Base-by-base conservation (phyloP, 305 asterid genomes). In the Fraxinus floribunda region DNA sequence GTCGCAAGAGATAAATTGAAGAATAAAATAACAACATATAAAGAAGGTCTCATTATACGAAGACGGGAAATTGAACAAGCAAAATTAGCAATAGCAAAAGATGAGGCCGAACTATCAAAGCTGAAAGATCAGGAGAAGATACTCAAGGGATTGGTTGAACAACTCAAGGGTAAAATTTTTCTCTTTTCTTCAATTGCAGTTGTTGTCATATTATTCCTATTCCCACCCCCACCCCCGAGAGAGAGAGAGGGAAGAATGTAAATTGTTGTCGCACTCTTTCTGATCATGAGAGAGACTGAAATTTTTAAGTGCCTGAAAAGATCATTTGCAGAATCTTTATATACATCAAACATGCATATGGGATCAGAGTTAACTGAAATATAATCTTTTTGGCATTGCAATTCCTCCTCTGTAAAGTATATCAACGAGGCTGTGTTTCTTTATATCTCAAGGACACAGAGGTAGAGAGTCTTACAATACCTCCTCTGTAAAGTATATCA, bases 1-100 rank as follows among this genome's bases (percentile, higher is more conserved):
- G 93, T 85, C 44, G 98, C 98, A 60, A 86, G 99, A 90, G 96
- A 96, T 79, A 96, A 89, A 82, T 86, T 96, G 92, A 90, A 72
- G 92, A 94, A 90, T 88, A 96, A 94, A 85, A 93, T 96, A 81
- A 86, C 91, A 77, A 91, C 91, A 38, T 92, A 86, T 87, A 83
- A 89, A 86, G 93, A 94, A 88, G 99, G 99, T 84, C 91, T 90
- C 66, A 85, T 78, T 74, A 49, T 94, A 82, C 91, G 98, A 83
- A 91, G 82, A 82, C 89, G 74, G 83, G 94, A 89, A 80, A 88
- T 91, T 75, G 95, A 93, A 88, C 90, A 88, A 83, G 98, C 98
- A 76, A 90, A 91, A 86, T 76, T 87, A 82, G 78, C 94, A 76
- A 81, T 93, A 11, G 88, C 88, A 18, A 94, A 89, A 83, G 99